Evolutionary conservation across 257 asterid species (phyloP), one percentile per base, ranked within the genome.

Genomic region (Knoxia roxburghii): DNA sequence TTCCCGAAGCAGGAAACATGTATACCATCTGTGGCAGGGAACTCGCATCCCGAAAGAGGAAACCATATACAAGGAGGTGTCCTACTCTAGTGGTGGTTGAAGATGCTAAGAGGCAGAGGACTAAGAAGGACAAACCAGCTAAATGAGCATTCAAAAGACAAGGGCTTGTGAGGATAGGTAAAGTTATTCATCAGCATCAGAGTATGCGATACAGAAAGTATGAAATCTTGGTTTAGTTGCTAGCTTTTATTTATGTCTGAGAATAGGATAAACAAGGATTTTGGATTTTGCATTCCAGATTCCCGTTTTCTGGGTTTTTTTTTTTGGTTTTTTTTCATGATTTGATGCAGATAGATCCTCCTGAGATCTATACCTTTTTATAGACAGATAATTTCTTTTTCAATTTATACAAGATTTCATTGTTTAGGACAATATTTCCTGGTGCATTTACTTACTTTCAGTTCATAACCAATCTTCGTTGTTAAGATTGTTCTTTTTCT

Each of bases 21-120:
- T 88, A 50, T 74, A 86, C 87, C 0, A 69, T 84, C 46, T 58
- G 74, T 53, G 79, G 77, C 5, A 78, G 67, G 69, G 91, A 82
- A 68, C 69, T 86, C 65, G 77, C 53, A 55, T n/a, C 64, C 9
- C 61, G 70, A 62, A 81, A 69, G 63, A 76, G 55, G 72, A 71
- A 32, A 17, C 62, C 52, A 24, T 53, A 53, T 3, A 65, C 48
- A 40, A 75, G 64, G 46, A 80, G 40, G 53, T 0, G 45, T 32
- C 30, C 51, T 40, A 7, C 13, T 65, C n/a, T 40, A 76, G 60
- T n/a, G n/a, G n/a, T n/a, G n/a, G 65, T 26, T 68, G 86, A 73
- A 45, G 77, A 73, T 35, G 39, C 58, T 40, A 76, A 70, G 82
- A 73, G 65, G 73, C 80, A 54, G 35, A 79, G 77, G 74, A 66